Percentiles rank a stretch among this genome's conserved stretches.
These are phyloP conservation scores for Neurospora hispaniola DNA, from an alignment of 495 filamentous ascomycete genomes.

Conservation along the genomic window DNA sequence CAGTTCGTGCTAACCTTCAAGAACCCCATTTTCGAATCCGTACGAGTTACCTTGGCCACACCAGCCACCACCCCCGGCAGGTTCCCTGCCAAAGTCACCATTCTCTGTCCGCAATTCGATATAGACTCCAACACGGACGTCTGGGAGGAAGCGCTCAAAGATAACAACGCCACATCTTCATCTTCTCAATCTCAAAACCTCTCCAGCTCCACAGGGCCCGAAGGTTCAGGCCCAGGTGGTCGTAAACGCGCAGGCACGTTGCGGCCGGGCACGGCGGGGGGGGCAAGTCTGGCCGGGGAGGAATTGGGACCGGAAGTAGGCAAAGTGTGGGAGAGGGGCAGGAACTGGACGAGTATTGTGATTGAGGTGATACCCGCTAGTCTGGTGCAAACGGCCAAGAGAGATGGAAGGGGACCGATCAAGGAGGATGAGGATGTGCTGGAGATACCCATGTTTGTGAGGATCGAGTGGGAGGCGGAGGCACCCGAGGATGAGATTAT, in stretches of 20 bases:
- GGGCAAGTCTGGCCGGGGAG: constrained; percentile 26
- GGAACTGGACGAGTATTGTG: constrained; percentile 92
- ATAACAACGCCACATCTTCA: constrained; percentile 15
- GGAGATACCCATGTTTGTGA: constrained; percentile 89
- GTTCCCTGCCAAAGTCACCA: constrained; percentile 70
- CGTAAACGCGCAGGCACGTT: neutral
- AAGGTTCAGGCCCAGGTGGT: neutral
- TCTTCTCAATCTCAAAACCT: neutral
- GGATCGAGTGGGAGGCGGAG: constrained; percentile 85
- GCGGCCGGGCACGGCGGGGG: constrained; percentile 25
- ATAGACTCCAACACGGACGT: constrained; percentile 91
- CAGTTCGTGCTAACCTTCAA: constrained; percentile 82
- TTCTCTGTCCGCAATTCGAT: constrained; percentile 89
- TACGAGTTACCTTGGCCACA: constrained; percentile 80
- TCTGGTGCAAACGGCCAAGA: constrained; percentile 20
- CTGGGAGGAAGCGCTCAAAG: constrained; percentile 80
- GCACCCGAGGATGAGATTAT: constrained; percentile 53
- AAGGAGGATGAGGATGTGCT: constrained; percentile 78
- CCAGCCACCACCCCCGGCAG: constrained; percentile 69
- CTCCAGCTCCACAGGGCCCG: neutral
- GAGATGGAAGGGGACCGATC: constrained; percentile 24
- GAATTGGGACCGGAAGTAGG: constrained; percentile 59
- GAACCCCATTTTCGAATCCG: constrained; percentile 86
- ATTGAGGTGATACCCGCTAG: constrained; percentile 76
- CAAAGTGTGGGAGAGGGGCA: constrained; percentile 86